Conservation (phyloP, 257 asterid genomes). For the Ilex aquifolium region DNA sequence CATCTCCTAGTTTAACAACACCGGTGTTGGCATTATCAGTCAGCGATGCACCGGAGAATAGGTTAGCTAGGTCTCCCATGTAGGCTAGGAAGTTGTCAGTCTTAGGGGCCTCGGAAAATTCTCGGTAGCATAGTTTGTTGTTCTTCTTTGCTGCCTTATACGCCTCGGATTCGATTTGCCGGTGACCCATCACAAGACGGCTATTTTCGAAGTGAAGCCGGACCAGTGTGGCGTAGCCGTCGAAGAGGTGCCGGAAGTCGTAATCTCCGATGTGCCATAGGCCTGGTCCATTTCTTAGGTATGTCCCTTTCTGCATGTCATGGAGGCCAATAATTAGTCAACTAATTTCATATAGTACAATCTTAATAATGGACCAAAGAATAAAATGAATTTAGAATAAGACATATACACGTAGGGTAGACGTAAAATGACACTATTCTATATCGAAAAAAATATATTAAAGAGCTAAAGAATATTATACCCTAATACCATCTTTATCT, state of each 20-base stretch:
- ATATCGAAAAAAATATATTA: too few species aligned
- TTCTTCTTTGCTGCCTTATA: slow-evolving; percentile 70
- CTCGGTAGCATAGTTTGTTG: slow-evolving; percentile 73
- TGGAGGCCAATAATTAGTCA: background rate
- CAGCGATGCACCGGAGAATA: slow-evolving; percentile 82
- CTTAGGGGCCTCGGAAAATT: slow-evolving; percentile 85
- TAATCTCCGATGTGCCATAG: slow-evolving; percentile 87
- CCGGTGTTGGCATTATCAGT: slow-evolving; percentile 97
- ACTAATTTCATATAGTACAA: background rate
- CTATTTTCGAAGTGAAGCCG: slow-evolving; percentile 67
- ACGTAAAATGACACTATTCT: too few species aligned
- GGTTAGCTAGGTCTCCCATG: slow-evolving; percentile 76
- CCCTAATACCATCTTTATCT: background rate
- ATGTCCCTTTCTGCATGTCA: slow-evolving; percentile 82
- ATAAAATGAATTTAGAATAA: slow-evolving; percentile 16
- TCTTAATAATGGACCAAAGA: background rate
- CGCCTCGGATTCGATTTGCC: slow-evolving; percentile 84
- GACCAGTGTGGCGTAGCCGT: slow-evolving; percentile 95
- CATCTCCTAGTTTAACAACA: slow-evolving; percentile 76
- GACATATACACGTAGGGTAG: slow-evolving; percentile 3
- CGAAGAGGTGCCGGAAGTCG: slow-evolving; percentile 89
- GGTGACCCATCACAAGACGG: slow-evolving; percentile 69
- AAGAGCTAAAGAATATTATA: background rate
- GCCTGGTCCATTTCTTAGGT: slow-evolving; percentile 94
- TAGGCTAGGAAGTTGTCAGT: slow-evolving; percentile 59